Conservation (phyloP, 2,329 filamentous ascomycete species). For the Sporothrix dimorphospora region DNA sequence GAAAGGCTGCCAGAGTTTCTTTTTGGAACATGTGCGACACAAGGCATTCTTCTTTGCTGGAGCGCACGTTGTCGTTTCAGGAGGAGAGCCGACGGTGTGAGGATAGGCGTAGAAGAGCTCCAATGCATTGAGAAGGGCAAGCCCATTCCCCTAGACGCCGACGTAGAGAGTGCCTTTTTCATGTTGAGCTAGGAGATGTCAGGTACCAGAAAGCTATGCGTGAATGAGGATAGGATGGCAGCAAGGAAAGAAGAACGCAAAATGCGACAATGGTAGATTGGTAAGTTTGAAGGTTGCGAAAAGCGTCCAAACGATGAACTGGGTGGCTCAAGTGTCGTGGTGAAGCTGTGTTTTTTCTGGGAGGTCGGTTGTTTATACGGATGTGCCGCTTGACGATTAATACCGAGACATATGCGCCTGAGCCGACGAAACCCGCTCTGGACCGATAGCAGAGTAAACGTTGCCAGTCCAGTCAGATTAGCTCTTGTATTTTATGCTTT, state of each 20-base stretch:
- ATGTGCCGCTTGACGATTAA: slow-evolving; percentile 12
- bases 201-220: neutral
- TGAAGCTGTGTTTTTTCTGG: neutral
- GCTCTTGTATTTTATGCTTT: no score
- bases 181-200: neutral
- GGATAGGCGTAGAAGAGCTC: neutral
- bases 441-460: neutral
- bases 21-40: neutral
- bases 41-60: neutral
- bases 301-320: neutral
- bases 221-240: neutral
- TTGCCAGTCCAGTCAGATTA: neutral
- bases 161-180: slow-evolving; percentile 12
- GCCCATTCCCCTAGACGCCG: neutral
- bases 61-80: neutral
- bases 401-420: slow-evolving; percentile 33
- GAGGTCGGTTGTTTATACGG: neutral
- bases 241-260: neutral
- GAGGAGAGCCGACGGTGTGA: neutral
- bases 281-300: neutral
- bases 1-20: slow-evolving; percentile 53
- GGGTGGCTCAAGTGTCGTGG: neutral
- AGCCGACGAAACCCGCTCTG: slow-evolving; percentile 42
- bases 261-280: neutral
- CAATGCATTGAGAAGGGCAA: neutral